phyloP scores from a whole-genome alignment of 192 early-diverging fungal genomes.

The Podila clonocystis region DNA sequence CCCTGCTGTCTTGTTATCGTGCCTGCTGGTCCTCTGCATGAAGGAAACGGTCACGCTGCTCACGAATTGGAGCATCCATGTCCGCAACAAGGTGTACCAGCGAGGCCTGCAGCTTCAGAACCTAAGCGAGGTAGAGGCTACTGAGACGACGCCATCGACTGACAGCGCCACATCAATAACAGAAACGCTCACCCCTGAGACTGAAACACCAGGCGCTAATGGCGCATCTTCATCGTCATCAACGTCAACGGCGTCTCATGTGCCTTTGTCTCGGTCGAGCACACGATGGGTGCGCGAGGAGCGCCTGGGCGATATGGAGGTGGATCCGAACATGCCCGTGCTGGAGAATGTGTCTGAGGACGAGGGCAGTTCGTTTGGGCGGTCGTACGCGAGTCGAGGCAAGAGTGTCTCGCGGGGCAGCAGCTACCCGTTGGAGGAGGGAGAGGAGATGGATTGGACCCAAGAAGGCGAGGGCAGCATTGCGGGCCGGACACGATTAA shows the following conservation, averaged over 20 bases:
- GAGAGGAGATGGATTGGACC: neutral
- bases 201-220: neutral
- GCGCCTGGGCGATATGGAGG: neutral
- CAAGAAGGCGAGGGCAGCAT: conserved; percentile 4
- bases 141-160: neutral
- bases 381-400: neutral
- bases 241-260: neutral
- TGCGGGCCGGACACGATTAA: conserved; percentile 12
- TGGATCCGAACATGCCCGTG: neutral
- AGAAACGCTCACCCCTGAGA: neutral
- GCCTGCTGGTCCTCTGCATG: conserved; percentile 26
- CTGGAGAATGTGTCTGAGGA: neutral
- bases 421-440: neutral
- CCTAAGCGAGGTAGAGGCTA: conserved; percentile 52
- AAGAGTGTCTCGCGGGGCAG: neutral
- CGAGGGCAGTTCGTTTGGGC: neutral
- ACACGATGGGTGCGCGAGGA: neutral
- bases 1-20: conserved; percentile 52
- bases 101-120: conserved; percentile 91
- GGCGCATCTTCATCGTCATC: neutral
- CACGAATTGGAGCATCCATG: conserved; percentile 76
- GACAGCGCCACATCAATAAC: neutral
- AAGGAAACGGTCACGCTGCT: conserved; percentile 48
- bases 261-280: neutral
- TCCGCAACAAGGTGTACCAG: conserved; percentile 87